Conservation (phyloP, 2,329 filamentous ascomycete genomes). For the Scedosporium boydii region DNA sequence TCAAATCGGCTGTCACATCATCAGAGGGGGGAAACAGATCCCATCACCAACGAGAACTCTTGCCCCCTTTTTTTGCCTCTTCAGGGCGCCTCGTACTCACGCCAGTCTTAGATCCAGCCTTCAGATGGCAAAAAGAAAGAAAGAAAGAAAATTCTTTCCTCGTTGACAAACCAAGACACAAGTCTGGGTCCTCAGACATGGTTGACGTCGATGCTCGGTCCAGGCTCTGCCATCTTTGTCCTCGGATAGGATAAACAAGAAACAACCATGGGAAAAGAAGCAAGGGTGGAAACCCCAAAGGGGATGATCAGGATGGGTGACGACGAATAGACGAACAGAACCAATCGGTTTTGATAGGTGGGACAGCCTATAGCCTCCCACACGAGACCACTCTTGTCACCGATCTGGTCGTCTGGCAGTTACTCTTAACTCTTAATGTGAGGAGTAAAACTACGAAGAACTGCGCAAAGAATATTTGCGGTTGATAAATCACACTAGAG, state of each 20-base stretch:
- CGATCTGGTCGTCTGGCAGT: neutral
- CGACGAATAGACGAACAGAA: neutral
- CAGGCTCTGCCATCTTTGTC: neutral
- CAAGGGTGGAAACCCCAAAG: neutral
- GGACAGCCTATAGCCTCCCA: neutral
- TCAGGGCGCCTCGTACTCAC: neutral
- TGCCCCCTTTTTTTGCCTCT: neutral
- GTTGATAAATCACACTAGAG: too few species aligned
- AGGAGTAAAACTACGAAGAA: too few species aligned
- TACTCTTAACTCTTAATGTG: too few species aligned
- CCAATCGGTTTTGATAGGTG: neutral
- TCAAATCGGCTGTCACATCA: too few species aligned
- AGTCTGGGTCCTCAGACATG: neutral
- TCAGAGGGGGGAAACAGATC: neutral
- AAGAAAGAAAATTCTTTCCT: neutral
- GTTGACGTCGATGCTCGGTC: neutral
- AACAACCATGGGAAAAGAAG: neutral
- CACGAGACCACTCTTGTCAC: neutral
- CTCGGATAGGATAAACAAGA: neutral
- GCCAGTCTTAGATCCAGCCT: too few species aligned
- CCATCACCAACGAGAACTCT: neutral
- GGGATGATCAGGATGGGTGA: neutral
- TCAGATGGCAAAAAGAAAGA: neutral
- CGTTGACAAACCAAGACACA: neutral
- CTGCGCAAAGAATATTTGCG: too few species aligned